Evolutionary conservation across 805 yeast species (phyloP), one percentile per base, ranked within the genome.

Genomic region (Ogataea paraovalis): DNA sequence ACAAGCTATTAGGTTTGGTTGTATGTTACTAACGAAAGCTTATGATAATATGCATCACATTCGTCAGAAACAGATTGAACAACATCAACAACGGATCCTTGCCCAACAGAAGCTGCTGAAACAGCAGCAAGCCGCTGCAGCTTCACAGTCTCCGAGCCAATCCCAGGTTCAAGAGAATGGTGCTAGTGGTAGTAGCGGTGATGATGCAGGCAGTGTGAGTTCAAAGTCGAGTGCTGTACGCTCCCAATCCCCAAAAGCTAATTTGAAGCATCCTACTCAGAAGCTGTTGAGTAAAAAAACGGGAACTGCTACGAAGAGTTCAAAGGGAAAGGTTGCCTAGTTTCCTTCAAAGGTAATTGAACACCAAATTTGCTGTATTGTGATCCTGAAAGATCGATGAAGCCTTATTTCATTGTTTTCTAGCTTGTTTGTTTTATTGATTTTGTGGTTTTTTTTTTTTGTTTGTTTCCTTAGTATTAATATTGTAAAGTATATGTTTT

Each of bases 1-100:
- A 1, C 97, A 91, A 66, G 83, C 87, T 1, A 87, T 92, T 27
- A 73, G 97, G 50, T 91, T 91, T 67, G 96, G 97, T 8, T 80
- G 96, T 6, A 90, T 90, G 97, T 68, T 92, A 28, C 72, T 90
- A 38, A 80, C 94, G 3, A 92, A 91, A 65, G 83, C 97, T 0
- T 87, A 87, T 61, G 97, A 90, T 45, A 88, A 57, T 89, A 90
- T 61, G 85, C 91, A 19, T 81, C 87, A 46, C 76, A 80, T 59
- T 82, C 82, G 66, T 75, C 94, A 55, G 82, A 83, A 67, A 33
- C 68, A 90, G 79, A 66, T 83, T 67, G 70, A 62, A 47, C 62
- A 67, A 19, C 69, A 67, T 48, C 71, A 68, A 45, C 64, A 66
- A 54, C 51, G 62, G 14, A n/a, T 59, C 19, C 45, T 60, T 9